Evolutionary conservation across 768 basidiomycete species (phyloP), one percentile per base, ranked within the genome.

Genomic region (Rossbeevera mucosa): DNA sequence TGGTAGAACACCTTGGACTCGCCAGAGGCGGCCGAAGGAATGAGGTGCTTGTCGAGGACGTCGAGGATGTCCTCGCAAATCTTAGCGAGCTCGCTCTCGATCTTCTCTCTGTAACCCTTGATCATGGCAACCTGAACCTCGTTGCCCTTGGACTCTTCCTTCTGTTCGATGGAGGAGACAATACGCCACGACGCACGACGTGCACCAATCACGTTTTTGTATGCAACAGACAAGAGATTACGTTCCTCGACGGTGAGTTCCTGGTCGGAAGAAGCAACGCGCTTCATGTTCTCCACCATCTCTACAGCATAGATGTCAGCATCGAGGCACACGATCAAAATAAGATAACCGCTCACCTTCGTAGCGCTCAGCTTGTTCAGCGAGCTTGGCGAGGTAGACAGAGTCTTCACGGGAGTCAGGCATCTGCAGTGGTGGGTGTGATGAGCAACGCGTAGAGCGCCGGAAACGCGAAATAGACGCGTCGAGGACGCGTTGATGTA

Each of bases 281-380:
- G 85, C 85, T 97, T 97, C 94, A 98, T 98, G 83, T 94, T 95
- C 76, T 93, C 91, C 62, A 96, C 94, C 94, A 96, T 96, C 75
- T 96, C 91, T 86, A 72, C 24, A 53, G 53, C 26, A 45, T 40
- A 46, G 47, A 58, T 43, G 24, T 61, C 4, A 47, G 29, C 55
- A 48, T 47, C 29, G 61, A 44, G 52, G 58, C 40, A 54, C 57
- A 55, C 52, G 50, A 55, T 51, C 29, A 33, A 47, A 47, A 40
- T 14, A 30, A 47, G 24, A 2, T 44, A 12, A 44, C 2, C 28
- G 68, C 77, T 46, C 41, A 88, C 94, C 94, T 80, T 97, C 94
- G 72, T 97, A 98, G 47, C 95, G 94, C 82, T 98, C 94, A 65
- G 95, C 95, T 80, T 97, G 94, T 80, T 97, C 94, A 72, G 93